Conservation (phyloP, 345 rosid species). For the Ceriops decandra region DNA sequence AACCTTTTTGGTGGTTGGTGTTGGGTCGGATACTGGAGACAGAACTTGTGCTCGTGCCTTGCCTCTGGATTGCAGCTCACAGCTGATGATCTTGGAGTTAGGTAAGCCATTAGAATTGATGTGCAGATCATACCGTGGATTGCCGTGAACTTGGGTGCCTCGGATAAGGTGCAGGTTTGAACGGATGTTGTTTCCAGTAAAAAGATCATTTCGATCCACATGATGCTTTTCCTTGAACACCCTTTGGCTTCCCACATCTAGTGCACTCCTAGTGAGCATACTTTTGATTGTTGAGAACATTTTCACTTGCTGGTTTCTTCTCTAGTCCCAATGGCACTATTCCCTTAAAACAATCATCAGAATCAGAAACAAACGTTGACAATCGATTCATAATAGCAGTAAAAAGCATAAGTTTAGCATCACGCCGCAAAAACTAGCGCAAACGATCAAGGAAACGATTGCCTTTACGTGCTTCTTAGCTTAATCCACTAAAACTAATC, state of each 20-base stretch:
- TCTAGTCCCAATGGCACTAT: too few species aligned
- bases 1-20: slow-evolving; percentile 48
- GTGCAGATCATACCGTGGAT: slow-evolving; percentile 19
- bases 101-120: slow-evolving; percentile 1
- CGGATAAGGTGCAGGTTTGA: slow-evolving; percentile 19
- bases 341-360: too few species aligned
- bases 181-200: slow-evolving; percentile 12
- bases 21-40: slow-evolving; percentile 45
- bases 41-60: slow-evolving; percentile 36
- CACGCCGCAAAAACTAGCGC: too few species aligned
- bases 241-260: slow-evolving; percentile 21
- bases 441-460: too few species aligned
- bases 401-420: too few species aligned
- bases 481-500: too few species aligned
- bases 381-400: too few species aligned
- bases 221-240: slow-evolving; percentile 26
- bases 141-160: slow-evolving; percentile 11
- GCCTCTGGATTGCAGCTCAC: slow-evolving; percentile 6
- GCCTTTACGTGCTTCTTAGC: too few species aligned
- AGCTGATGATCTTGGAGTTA: slow-evolving; percentile 4
- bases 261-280: slow-evolving; percentile 28
- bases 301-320: not conserved
- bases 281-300: slow-evolving; percentile 40
- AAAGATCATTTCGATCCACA: slow-evolving; percentile 27
- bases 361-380: too few species aligned